Evolutionary conservation across 805 yeast genomes (phyloP), one percentile per base, ranked within the genome.

Genomic region (Hyphopichia homilentoma): DNA sequence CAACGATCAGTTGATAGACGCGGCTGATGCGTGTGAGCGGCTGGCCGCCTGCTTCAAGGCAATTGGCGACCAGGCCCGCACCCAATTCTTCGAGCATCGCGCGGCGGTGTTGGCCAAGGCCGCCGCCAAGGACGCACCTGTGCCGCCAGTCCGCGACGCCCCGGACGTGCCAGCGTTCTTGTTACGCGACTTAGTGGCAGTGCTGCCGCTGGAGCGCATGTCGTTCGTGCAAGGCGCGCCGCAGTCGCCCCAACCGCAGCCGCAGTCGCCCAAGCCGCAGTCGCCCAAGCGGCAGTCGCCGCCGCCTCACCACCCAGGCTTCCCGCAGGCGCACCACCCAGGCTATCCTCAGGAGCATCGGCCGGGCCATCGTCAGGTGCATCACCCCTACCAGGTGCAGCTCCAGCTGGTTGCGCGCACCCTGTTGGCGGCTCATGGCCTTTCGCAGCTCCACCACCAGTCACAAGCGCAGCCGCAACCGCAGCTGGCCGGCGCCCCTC

Each of bases 1-100:
- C 45, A 81, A 76, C 36, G 77, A 74, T 43, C 83, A 77, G 45
- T 57, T 69, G 15, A 55, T 61, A 39, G 83, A 78, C 50, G 81
- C 82, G 1, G 68, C 77, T 0, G 81, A 75, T 49, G 81, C 83
- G 4, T 73, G 79, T 38, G 35, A 54, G 7, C 54, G 81, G 27
- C 73, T 81, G 2, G 69, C 77, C 1, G 47, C 59, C 12, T 74
- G 77, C 44, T 75, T 66, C 47, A 61, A 66, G 38, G 55, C 64
- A 3, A 67, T 73, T 18, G 73, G 73, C 13, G 75, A 73, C 38
- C 26, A 48, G 3, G 61, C 67, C 33, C 50, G 62, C 17, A 71
- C 74, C 3, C 38, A 48, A 4, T 61, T 54, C 36, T 59, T 68
- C 31, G 77, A 70, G 33, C 61, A 61, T 34, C 52, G 76, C 33